Evolutionary conservation across 1,284 basidiomycete genomes (phyloP), one percentile per base, ranked within the genome.

Genomic region (Tranzscheliella williamsii): DNA sequence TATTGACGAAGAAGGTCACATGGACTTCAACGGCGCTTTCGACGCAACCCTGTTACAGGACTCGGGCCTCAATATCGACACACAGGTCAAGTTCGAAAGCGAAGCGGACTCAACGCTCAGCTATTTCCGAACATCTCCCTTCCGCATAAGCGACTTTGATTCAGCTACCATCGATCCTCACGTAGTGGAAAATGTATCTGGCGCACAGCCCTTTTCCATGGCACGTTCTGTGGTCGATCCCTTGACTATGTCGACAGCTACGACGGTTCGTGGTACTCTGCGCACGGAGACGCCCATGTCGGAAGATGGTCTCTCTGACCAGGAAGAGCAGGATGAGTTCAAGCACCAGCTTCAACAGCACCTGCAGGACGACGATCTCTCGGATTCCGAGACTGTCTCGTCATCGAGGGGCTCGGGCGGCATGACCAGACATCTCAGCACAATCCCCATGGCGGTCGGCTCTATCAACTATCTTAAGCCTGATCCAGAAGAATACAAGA

Each of bases 401-500:
- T 26, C 29, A 4, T 49, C 44, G 29, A 40, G 44, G 5, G 43
- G 38, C 27, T 54, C 50, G n/a, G 26, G 38, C 0, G 44, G 37
- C 21, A 42, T 38, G 23, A 51, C 41, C 37, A 62, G 57, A 54
- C 33, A 47, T 5, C 52, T 68, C n/a, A 58, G 41, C 46, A 32
- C 36, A 9, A 55, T 55, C 39, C 52, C 44, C 17, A 60, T 50
- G 51, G 47, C 47, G 7, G 55, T 65, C 2, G 61, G 61, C 22
- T 42, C 60, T 17, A 48, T 53, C 46, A 66, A 67, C 42, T 55
- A 67, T 33, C 69, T 67, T 42, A 69, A 67, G 46, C 89, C 89
- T 1, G 85, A 86, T 15, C 87, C 91, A 0, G 92, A 96, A 69
- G 91, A 94, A 69, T 96, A 96, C 82, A 88, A 90, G 79, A 95